These are phyloP conservation scores for Hanseniaspora taiwanica DNA, from an alignment of 805 yeast genomes.

Conservation along the genomic window DNA sequence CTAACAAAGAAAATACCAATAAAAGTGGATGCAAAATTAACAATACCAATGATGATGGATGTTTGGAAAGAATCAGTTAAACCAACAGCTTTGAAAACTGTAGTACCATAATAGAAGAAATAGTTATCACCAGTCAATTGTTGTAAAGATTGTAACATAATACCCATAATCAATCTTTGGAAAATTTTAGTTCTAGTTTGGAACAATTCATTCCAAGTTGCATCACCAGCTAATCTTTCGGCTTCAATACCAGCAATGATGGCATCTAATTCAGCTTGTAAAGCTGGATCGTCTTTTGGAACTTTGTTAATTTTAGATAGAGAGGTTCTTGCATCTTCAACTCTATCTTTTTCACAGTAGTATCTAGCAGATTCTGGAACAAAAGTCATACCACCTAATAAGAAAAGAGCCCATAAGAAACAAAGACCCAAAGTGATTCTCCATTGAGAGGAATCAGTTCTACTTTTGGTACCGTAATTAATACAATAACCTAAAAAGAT, in stretches of 20 bases:
- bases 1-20: conserved; percentile 36
- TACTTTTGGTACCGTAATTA: conserved; percentile 41
- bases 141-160: conserved; percentile 44
- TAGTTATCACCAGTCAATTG: conserved; percentile 53
- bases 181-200: conserved; percentile 52
- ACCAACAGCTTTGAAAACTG: conserved; percentile 14
- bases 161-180: conserved; percentile 33
- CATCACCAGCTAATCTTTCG: conserved; percentile 47
- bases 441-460: conserved; percentile 44
- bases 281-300: conserved; percentile 31
- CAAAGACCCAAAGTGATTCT: conserved; percentile 48
- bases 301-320: conserved; percentile 41
- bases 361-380: conserved; percentile 65
- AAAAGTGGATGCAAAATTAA: conserved; percentile 41
- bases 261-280: conserved; percentile 35
- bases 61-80: conserved; percentile 41
- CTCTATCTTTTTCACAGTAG: conserved; percentile 34
- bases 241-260: conserved; percentile 45
- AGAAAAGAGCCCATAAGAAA: conserved; percentile 26
- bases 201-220: conserved; percentile 33
- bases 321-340: conserved; percentile 41
- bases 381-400: conserved; percentile 33
- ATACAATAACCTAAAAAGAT: conserved; percentile 59
- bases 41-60: conserved; percentile 40
- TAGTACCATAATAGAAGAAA: conserved; percentile 50